Evolutionary conservation across 2,329 filamentous ascomycete species (phyloP), one percentile per base, ranked within the genome.

Genomic region (Diaporthe amygdali): DNA sequence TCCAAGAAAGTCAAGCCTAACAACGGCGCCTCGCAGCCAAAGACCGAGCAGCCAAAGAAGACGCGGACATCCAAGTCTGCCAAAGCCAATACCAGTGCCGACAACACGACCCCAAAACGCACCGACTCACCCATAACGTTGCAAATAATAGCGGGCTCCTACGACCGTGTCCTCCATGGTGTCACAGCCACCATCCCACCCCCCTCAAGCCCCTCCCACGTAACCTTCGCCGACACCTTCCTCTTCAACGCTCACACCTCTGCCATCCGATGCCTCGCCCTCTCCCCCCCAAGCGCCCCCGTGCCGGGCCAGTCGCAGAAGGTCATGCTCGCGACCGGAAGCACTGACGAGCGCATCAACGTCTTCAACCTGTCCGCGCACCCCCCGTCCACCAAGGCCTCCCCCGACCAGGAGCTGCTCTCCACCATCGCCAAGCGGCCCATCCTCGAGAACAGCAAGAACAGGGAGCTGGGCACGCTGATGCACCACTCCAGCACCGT

Each of bases 201-300:
- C 74, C 78, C 74, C 61, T 72, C 69, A 49, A 76, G 68, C 12
- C 59, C 51, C 37, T 25, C 66, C n/a, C 79, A 86, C 20, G 85
- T 91, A 68, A 87, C 91, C 66, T 98, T 98, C 79, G 90, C 94
- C 75, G 96, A 98, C 81, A 96, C 94, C 0, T 99, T 99, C 81
- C 89, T 99, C 70, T 98, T 99, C 88, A 94, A 95, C 79, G 95
- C 96, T 17, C 96, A 99, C 83, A 88, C 91, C 70, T 97, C 95
- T 15, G 92, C 96, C 5, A 94, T 99, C 79, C 93, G 95, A 77
- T 97, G 94, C 79, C 87, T 99, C 41, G 94, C 95, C 30, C 83
- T 98, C 73, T 98, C 96, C 10, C 92, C 93, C 3, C 86, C 93
- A 0, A 93, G 94, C 15, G 88, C 87, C 22, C 85, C 87, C 1